Percentiles rank a stretch among this genome's conserved stretches.
Evolutionary conservation across 768 basidiomycete species (phyloP).

Genomic region (Amanita jacksonii): DNA sequence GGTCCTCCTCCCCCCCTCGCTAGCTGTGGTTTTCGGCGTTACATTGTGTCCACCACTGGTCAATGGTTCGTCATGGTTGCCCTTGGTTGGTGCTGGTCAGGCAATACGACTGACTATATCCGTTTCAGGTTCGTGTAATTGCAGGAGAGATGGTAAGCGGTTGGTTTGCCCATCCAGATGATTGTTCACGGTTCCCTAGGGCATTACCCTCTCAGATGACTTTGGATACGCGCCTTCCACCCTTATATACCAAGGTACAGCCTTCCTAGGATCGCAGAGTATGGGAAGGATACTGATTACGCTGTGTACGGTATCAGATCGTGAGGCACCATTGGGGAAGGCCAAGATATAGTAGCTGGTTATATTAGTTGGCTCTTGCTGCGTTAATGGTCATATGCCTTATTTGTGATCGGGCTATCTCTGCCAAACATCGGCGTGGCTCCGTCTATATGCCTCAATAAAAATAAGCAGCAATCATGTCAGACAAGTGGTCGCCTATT

Average conservation of each 20-base stretch:
- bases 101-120: background rate
- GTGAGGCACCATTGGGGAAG: constrained; percentile 52
- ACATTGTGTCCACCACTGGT: constrained; percentile 89
- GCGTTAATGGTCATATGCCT: background rate
- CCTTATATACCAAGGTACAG: constrained; percentile 62
- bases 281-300: background rate
- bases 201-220: constrained; percentile 57
- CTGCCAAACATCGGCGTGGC: background rate
- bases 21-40: constrained; percentile 83
- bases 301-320: constrained; percentile 23
- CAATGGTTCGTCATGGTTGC: constrained; percentile 49
- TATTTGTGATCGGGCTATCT: background rate
- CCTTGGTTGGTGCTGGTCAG: background rate
- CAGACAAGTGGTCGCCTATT: constrained; percentile 49
- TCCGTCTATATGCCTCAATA: background rate
- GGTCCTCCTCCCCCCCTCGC: too few species aligned
- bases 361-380: background rate
- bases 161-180: constrained; percentile 2
- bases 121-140: constrained; percentile 77
- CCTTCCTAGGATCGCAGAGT: constrained; percentile 3
- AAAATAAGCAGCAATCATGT: constrained; percentile 21
- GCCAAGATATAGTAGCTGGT: constrained; percentile 40
- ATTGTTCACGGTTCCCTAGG: constrained; percentile 28
- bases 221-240: constrained; percentile 88
- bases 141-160: constrained; percentile 67